Conservation (phyloP, 2,329 filamentous ascomycete genomes). For the Claviceps purpurea region DNA sequence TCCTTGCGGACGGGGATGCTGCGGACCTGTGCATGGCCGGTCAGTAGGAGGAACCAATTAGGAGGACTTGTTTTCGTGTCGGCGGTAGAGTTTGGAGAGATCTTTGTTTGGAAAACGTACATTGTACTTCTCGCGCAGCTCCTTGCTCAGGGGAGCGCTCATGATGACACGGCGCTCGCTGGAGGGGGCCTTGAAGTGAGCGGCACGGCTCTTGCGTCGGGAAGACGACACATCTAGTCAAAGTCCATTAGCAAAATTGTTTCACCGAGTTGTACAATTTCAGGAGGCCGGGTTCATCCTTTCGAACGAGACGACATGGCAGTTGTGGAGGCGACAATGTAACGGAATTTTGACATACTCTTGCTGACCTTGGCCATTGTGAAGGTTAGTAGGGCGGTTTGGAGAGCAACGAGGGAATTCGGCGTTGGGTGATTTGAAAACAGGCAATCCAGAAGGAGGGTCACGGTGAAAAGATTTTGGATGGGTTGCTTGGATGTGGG, state of each 20-base stretch:
- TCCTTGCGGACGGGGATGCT: constrained; percentile 96
- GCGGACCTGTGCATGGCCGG: constrained; percentile 51
- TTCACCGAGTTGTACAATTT: neutral
- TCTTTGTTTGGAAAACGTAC: constrained; percentile 38
- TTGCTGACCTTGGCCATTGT: constrained; percentile 62
- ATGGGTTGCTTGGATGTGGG: constrained; percentile 15
- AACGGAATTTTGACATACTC: constrained; percentile 25
- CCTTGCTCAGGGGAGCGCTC: constrained; percentile 90
- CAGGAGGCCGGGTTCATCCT: too few relatives aligned
- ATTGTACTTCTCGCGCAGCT: constrained; percentile 98
- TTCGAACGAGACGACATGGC: neutral
- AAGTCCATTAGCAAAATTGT: neutral
- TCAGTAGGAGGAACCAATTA: neutral
- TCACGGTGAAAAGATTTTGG: constrained; percentile 3
- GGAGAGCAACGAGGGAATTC: constrained; percentile 13
- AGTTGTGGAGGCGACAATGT: neutral
- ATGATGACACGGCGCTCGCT: constrained; percentile 92
- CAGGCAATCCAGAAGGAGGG: constrained; percentile 1
- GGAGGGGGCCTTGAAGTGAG: constrained; percentile 92
- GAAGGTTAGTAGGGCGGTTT: constrained; percentile 16
- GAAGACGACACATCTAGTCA: constrained; percentile 53
- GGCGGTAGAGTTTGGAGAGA: neutral
- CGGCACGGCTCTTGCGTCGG: constrained; percentile 97
- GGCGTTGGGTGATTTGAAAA: constrained; percentile 19
- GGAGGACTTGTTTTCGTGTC: neutral